Evolutionary conservation across 2,329 filamentous ascomycete species (phyloP).

Genomic region (Akanthomyces uredinophilus): DNA sequence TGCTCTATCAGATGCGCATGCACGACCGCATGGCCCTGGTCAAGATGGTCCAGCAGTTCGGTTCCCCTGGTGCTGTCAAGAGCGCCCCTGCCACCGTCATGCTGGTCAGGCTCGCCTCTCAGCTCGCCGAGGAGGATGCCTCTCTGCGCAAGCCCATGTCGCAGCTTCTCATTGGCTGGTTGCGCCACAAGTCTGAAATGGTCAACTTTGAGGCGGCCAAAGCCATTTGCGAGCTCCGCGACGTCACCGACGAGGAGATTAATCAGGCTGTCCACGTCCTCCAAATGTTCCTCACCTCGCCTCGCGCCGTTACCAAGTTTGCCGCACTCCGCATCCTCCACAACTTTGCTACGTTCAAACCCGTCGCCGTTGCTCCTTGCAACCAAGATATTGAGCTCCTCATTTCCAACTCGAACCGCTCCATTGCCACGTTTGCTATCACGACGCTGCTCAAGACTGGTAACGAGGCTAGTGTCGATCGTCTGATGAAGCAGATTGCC

Average conservation of each 20-base stretch:
- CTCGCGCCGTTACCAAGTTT: slow-evolving; percentile 94
- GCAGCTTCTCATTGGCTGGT: slow-evolving; percentile 90
- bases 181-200: slow-evolving; percentile 98
- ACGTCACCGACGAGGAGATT: slow-evolving; percentile 88
- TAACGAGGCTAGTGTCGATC: slow-evolving; percentile 94
- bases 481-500: slow-evolving; percentile 97
- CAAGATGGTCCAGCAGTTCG: slow-evolving; percentile 99
- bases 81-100: slow-evolving; percentile 89
- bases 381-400: slow-evolving; percentile 96
- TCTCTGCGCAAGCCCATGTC: slow-evolving; percentile 93
- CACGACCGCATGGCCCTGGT: slow-evolving; percentile 97
- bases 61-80: slow-evolving; percentile 85
- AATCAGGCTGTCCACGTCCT: slow-evolving; percentile 90
- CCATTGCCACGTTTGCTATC: slow-evolving; percentile 96
- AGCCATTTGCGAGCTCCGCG: slow-evolving; percentile 90
- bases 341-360: slow-evolving; percentile 95
- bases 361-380: slow-evolving; percentile 83
- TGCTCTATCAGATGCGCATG: slow-evolving; percentile 95
- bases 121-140: slow-evolving; percentile 88
- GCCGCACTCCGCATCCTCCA: slow-evolving; percentile 94
- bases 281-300: slow-evolving; percentile 94
- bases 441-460: slow-evolving; percentile 97
- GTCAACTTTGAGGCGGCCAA: slow-evolving; percentile 99
- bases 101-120: slow-evolving; percentile 86
- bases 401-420: slow-evolving; percentile 94